Conservation (phyloP, 371 early-diverging fungal genomes). For the Mucor saturninus region DNA sequence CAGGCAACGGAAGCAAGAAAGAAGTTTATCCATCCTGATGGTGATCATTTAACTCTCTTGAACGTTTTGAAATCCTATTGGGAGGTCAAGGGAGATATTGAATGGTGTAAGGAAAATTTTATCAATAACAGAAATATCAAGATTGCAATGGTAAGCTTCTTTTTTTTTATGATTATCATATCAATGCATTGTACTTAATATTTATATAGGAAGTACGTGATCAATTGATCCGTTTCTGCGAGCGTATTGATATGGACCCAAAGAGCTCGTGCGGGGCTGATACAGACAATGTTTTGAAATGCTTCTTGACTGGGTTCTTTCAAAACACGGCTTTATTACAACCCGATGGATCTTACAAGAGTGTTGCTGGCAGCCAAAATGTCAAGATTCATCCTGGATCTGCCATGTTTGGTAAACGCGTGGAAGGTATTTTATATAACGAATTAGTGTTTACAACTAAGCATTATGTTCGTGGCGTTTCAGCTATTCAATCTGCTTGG, state of each 20-base stretch:
- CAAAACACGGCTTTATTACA: slow-evolving; percentile 87
- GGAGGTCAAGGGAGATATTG: slow-evolving; percentile 72
- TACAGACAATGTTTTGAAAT: slow-evolving; percentile 76
- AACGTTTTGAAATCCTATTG: slow-evolving; percentile 83
- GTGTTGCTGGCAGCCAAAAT: slow-evolving; percentile 71
- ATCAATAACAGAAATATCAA: slow-evolving; percentile 84
- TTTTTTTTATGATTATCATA: not conserved
- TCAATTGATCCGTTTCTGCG: slow-evolving; percentile 82
- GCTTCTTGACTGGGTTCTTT: slow-evolving; percentile 91
- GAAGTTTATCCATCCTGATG: slow-evolving; percentile 75
- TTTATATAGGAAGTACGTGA: slow-evolving; percentile 77
- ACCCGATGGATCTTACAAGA: slow-evolving; percentile 87
- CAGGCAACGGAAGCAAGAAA: slow-evolving; percentile 82
- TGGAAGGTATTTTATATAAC: slow-evolving; percentile 88
- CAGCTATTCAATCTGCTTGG: slow-evolving; percentile 86
- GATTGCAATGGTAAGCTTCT: slow-evolving; percentile 70
- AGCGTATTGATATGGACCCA: slow-evolving; percentile 69
- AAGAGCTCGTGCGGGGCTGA: slow-evolving; percentile 70
- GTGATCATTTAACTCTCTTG: slow-evolving; percentile 90
- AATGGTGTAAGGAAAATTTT: slow-evolving; percentile 93
- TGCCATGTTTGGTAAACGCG: slow-evolving; percentile 79
- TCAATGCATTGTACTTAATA: not conserved
- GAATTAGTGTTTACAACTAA: slow-evolving; percentile 92
- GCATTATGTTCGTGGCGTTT: slow-evolving; percentile 86
- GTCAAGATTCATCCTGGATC: slow-evolving; percentile 91